phyloP scores from a whole-genome alignment of 768 basidiomycete genomes.

The Serpula lacrymans region DNA sequence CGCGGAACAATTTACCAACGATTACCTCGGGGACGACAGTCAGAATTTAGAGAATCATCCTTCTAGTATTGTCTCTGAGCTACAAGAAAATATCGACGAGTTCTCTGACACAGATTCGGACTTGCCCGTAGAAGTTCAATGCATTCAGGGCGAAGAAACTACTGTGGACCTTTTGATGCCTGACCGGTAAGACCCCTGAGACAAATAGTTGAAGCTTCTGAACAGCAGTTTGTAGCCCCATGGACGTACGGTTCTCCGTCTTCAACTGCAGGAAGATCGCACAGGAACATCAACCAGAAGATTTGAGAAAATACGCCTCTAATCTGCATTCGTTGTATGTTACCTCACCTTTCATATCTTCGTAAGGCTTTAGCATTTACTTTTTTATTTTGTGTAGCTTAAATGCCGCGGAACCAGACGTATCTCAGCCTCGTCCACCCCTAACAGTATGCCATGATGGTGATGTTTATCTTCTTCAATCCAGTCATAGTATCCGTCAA shows the following conservation, averaged over 20 bases:
- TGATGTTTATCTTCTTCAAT: conserved; percentile 43
- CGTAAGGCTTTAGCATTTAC: background rate
- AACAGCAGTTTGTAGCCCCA: conserved; percentile 35
- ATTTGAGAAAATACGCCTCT: conserved; percentile 38
- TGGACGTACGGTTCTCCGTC: conserved; percentile 54
- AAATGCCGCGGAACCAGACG: conserved; percentile 19
- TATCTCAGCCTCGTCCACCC: conserved; percentile 46
- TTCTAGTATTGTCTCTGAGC: too few species aligned
- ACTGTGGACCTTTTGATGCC: conserved; percentile 53
- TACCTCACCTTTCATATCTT: background rate
- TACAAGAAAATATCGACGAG: too few species aligned
- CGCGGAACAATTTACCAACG: background rate
- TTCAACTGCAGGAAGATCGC: conserved; percentile 29
- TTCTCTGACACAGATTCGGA: too few species aligned
- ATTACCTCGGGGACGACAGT: too few species aligned
- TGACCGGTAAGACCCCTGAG: conserved; percentile 41
- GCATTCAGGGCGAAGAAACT: conserved; percentile 35
- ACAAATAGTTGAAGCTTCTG: conserved; percentile 1
- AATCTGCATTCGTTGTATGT: conserved; percentile 44
- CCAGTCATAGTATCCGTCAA: conserved; percentile 47
- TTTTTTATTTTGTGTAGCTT: conserved; percentile 28
- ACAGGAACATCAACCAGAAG: conserved; percentile 34
- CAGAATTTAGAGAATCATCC: too few species aligned
- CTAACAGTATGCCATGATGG: conserved; percentile 35
- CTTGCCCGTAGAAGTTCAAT: too few species aligned